These are phyloP conservation scores for Alternaria burnsii DNA, from an alignment of 2,329 filamentous ascomycete genomes.

Conservation along the genomic window DNA sequence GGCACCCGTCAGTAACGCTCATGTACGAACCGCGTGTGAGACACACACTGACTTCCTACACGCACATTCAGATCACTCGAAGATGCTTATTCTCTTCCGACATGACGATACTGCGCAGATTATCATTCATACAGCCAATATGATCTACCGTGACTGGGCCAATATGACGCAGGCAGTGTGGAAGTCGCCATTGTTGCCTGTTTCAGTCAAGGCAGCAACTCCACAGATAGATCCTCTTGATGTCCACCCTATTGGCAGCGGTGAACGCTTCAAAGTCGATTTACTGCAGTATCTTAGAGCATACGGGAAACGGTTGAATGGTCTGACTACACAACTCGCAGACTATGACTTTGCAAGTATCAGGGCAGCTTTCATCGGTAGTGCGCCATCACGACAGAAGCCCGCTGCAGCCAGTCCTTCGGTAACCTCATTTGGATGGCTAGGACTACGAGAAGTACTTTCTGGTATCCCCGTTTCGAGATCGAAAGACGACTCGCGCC, in stretches of 20 bases:
- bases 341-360: slow-evolving; percentile 75
- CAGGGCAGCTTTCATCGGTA: slow-evolving; percentile 77
- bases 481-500: slow-evolving; percentile 41
- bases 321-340: slow-evolving; percentile 66
- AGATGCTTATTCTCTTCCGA: slow-evolving; percentile 84
- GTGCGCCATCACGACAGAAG: slow-evolving; percentile 74
- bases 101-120: slow-evolving; percentile 80
- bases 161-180: slow-evolving; percentile 89
- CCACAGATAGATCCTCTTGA: background rate
- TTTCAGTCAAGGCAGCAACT: slow-evolving; percentile 32
- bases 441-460: slow-evolving; percentile 69
- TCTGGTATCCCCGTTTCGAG: slow-evolving; percentile 53
- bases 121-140: slow-evolving; percentile 88
- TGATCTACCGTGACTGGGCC: slow-evolving; percentile 86
- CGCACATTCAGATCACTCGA: slow-evolving; percentile 68
- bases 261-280: slow-evolving; percentile 77
- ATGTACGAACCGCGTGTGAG: background rate
- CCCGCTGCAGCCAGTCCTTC: slow-evolving; percentile 53
- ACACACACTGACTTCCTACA: background rate
- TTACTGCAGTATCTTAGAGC: slow-evolving; percentile 74
- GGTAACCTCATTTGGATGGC: slow-evolving; percentile 78
- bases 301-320: slow-evolving; percentile 69
- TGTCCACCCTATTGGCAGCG: slow-evolving; percentile 62
- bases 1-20: slow-evolving; percentile 66
- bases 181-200: slow-evolving; percentile 75